A percentile compares a stretch with the other conserved stretches of the same genome.
Evolutionary conservation across 371 early-diverging fungal species (phyloP).

Genomic region (Rhizopus stolonifer): DNA sequence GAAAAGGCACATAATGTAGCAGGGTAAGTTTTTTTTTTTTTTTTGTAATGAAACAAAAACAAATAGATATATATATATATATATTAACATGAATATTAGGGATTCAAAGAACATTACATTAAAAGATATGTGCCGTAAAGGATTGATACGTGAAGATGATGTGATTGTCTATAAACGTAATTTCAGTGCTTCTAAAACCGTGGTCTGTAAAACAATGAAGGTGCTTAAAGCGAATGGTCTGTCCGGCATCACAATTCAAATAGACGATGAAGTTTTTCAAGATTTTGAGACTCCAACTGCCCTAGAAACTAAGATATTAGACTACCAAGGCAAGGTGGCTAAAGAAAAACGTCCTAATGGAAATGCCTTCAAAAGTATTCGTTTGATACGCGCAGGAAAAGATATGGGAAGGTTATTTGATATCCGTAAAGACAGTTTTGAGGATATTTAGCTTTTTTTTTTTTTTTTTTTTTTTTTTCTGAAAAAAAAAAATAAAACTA

Average conservation of each 20-base stretch:
- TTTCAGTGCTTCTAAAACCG: slow-evolving; percentile 51
- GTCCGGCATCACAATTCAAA: slow-evolving; percentile 44
- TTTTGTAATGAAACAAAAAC: too few species aligned
- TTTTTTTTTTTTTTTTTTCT: too few species aligned
- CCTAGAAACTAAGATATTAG: slow-evolving; percentile 53
- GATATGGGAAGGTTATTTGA: slow-evolving; percentile 54
- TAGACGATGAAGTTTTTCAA: slow-evolving; percentile 45
- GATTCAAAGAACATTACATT: slow-evolving; percentile 51
- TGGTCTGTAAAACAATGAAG: slow-evolving; percentile 49
- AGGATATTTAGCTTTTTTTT: too few species aligned
- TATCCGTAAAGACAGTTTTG: slow-evolving; percentile 51
- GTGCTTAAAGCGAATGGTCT: slow-evolving; percentile 48
- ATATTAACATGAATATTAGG: too few species aligned
- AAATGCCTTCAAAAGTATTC: slow-evolving; percentile 54
- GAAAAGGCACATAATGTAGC: slow-evolving; percentile 51
- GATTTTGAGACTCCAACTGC: slow-evolving; percentile 57
- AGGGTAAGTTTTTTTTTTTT: slow-evolving; percentile 41
- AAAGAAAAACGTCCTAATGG: slow-evolving; percentile 55
- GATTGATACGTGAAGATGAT: slow-evolving; percentile 48
- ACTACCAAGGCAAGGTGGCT: slow-evolving; percentile 47
- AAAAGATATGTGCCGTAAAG: slow-evolving; percentile 55
- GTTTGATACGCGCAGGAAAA: slow-evolving; percentile 42
- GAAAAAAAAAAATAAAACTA: too few species aligned
- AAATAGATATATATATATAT: too few species aligned
- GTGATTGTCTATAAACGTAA: slow-evolving; percentile 52